phyloP scores from a whole-genome alignment of 2,329 filamentous ascomycete species.

The Curvularia sp. region DNA sequence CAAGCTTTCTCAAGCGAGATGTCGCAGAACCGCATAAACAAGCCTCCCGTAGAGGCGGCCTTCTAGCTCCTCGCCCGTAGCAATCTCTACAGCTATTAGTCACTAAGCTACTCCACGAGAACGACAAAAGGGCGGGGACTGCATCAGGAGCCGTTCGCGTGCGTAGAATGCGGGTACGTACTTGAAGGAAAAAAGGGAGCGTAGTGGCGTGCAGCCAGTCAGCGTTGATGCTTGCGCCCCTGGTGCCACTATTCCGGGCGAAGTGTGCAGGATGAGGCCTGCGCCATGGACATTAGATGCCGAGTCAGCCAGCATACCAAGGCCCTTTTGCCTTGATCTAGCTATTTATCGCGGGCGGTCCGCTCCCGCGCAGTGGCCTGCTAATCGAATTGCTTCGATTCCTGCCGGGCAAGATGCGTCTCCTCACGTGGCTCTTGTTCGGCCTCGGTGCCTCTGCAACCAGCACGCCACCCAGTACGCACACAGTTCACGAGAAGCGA shows the following conservation, averaged over 20 bases:
- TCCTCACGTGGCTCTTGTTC: conserved; percentile 15
- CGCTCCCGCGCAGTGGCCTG: neutral
- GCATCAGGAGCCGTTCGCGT: neutral
- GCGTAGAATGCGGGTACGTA: neutral
- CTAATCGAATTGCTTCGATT: neutral
- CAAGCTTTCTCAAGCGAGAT: neutral
- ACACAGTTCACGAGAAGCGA: conserved; percentile 25
- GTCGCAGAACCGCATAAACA: neutral
- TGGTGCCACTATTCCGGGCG: neutral
- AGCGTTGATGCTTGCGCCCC: neutral
- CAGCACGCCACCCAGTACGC: conserved; percentile 13
- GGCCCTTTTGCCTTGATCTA: neutral
- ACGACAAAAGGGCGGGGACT: neutral
- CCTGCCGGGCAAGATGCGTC: conserved; percentile 16
- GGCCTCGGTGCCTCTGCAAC: conserved; percentile 10
- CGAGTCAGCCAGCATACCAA: neutral
- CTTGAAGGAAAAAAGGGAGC: neutral
- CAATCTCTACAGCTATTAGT: neutral
- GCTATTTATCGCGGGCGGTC: neutral
- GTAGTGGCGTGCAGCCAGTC: neutral
- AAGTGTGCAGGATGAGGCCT: neutral
- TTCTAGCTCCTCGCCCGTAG: neutral
- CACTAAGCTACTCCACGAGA: neutral
- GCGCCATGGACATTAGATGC: neutral
- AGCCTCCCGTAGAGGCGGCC: neutral